Base-by-base conservation (phyloP, 2,329 filamentous ascomycete genomes). In the Apiospora saccharicola region DNA sequence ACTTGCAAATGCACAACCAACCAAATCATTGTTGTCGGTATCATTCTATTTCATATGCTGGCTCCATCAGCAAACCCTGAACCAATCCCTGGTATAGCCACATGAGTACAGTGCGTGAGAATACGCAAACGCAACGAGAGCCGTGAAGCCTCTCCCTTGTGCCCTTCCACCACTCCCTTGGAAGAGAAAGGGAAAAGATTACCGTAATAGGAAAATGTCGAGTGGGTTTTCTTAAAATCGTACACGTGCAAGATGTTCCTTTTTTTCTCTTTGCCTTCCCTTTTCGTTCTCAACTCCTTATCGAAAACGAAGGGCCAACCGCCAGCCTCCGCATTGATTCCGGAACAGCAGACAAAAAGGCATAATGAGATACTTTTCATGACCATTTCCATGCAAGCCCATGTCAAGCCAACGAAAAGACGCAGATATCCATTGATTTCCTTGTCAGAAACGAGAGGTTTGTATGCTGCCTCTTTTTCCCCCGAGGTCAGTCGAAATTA, bases 331-430 rank as follows among this genome's bases (percentile, higher is more conserved):
- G 47, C 43, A 41, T 70, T 43, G 46, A 57, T 70, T 70, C 37
- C 68, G 68, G 24, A 70, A 51, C n/a, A 41, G 34, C 68, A 70
- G 68, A 70, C 68, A 51, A 70, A 70, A 70, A 64, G 57, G 47
- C 68, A 37, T 43, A 51, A 70, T 24, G 68, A 70, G 47, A 70
- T 57, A 70, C 68, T 70, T 70, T 70, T 70, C 41, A 49, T 49
- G 46, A 51, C 47, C 68, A 51, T 41, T 70, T 70, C 68, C 47
- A 70, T 70, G 68, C 68, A 43, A 53, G 68, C 68, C 68, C 68
- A 64, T 70, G 47, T 70, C 68, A 73, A 71, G 70, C 24, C 72
- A 72, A 71, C 68, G 68, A 68, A 61, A 69, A 73, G 67, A 51
- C 57, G 57, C 57, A 64, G 57, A 24, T 64, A 64, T 64, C 57